A percentile compares a stretch with the other conserved stretches of the same genome.
Conservation (phyloP, 352 stramenopile genomes). For the Globisporangium viniferum region DNA sequence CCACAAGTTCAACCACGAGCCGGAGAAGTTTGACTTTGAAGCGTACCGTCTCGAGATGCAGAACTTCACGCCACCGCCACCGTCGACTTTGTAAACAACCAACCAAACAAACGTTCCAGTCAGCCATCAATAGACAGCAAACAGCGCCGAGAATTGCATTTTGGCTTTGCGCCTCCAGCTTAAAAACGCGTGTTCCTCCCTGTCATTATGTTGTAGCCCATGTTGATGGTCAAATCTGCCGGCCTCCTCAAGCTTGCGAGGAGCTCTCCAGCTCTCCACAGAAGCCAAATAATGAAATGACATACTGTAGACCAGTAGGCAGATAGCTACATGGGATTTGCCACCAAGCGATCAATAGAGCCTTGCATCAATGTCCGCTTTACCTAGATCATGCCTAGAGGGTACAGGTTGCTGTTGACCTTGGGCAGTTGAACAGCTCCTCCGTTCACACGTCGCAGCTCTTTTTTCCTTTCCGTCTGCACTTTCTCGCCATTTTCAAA, state of each 20-base stretch:
- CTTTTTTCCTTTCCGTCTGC: not conserved
- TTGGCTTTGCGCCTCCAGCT: not conserved
- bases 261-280: not conserved
- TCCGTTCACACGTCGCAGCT: not conserved
- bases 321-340: not conserved
- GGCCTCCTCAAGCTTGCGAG: not conserved
- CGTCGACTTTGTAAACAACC: not conserved
- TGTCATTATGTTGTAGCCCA: not conserved
- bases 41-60: conserved; percentile 56
- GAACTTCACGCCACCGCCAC: conserved; percentile 13
- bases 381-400: not conserved
- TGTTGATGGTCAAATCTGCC: not conserved
- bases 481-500: not conserved
- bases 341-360: not conserved
- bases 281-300: too few species aligned
- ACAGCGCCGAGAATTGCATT: not conserved
- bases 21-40: conserved; percentile 85
- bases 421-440: not conserved
- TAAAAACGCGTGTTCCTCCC: too few species aligned
- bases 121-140: not conserved
- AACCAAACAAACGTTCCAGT: not conserved
- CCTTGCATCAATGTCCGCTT: not conserved
- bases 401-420: too few species aligned
- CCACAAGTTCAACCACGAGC: conserved; percentile 85
- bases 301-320: too few species aligned